Base-by-base conservation (phyloP, 2,329 filamentous ascomycete species). In the Stenocarpella maydis region DNA sequence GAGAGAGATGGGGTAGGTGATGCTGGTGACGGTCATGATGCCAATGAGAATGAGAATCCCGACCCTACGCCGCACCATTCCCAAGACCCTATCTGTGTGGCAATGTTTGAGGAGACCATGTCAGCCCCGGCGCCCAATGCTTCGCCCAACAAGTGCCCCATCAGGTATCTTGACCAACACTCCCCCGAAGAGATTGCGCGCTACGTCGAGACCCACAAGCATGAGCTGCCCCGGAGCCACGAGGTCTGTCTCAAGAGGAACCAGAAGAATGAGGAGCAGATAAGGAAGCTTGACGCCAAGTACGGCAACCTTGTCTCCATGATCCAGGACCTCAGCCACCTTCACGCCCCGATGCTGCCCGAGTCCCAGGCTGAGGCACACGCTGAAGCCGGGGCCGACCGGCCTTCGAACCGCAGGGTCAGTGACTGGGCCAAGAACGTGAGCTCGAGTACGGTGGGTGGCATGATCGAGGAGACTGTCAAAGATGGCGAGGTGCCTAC, bases 161-260 rank as follows among this genome's bases (percentile, higher is more conserved):
- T 98, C 71, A 92, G 95, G 58, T 98, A 92, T 81, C 85, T 98
- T 77, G 92, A 98, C 79, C 91, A 97, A 78, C 95, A 97, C 77
- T 94, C 94, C 2, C 93, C 95, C 2, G 93, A 97, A 82, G 95
- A 98, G 77, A 91, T 98, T 71, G 95, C 95, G 17, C 89, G 92
- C 76, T 98, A 97, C 79, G 94, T 98, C 76, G 93, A 98, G 79
- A 94, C 91, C 65, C 95, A 98, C 82, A 98, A 98, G 79, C 95
- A 98, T 80, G 92, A 97, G 79, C 88, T 98, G 66, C 95, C 95
- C 12, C 89, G 95, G 75, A 98, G 94, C 78, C 95, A 98, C 80
- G 94, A 97, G 78, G 88, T 98, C 53, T 98, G 95, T 79, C 90
- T 98, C 71, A 91, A 92, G 76, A 89, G 95, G 69, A 97, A 97